Evolutionary conservation across 2,329 filamentous ascomycete species (phyloP), one percentile per base, ranked within the genome.

Genomic region (Claviceps monticola): DNA sequence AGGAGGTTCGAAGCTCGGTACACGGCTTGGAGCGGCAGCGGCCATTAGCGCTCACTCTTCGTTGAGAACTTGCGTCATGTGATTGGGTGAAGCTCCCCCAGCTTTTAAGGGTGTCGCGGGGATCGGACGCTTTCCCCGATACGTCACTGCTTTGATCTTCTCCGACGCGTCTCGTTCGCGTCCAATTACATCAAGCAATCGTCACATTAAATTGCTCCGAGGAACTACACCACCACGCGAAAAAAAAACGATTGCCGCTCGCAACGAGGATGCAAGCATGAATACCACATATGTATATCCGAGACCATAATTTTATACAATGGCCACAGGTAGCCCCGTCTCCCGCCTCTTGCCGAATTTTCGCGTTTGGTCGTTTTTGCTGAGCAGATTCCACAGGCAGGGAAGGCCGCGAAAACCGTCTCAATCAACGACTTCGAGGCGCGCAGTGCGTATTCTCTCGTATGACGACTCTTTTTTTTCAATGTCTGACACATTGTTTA

Each of bases 361-460:
- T 50, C 14, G 21, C 9, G 13, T 42, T 7, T 38, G 21, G 29
- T 37, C 42, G 19, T 13, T 38, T 46, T 38, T 46, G 44, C 44
- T 46, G 8, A 46, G n/a, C 5, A 46, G 29, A 38, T 11, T 5
- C 8, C 23, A 36, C 26, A 66, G 66, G 63, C 56, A 64, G 64
- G 50, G 64, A 67, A 78, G 74, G 72, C 61, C 78, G 80, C 58
- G 76, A 79, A 58, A 78, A 81, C 62, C 78, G 79, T 60, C 74
- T 83, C 68, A 78, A 79, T 56, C 74, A 81, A 67, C 79, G 80
- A 61, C 75, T 84, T 62, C 79, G 80, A 55, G 80, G 80, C 55
- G 79, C 80, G 43, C 77, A 79, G 79, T 82, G 71, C 57, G 75
- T 64, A 13, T 29, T 2, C 14, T n/a, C 43, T 19, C 6, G 5